These are phyloP conservation scores for Nitzschia inconspicua DNA, from an alignment of 108 stramenopile species.

Conservation along the genomic window DNA sequence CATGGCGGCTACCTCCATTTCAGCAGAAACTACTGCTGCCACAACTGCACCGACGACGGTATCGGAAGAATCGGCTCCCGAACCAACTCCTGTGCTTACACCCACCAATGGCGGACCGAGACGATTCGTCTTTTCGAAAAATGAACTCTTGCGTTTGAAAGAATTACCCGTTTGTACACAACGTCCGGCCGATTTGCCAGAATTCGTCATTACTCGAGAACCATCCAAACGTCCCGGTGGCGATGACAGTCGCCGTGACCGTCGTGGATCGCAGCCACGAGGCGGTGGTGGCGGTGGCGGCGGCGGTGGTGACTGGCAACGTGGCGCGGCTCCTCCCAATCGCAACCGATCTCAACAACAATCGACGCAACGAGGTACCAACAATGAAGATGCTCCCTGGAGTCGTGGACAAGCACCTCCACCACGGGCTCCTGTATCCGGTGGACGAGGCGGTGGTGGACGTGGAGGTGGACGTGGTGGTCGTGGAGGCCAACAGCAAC, in stretches of 20 bases:
- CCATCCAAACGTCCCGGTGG: conserved; percentile 20
- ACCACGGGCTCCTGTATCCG: no score
- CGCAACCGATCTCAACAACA: background rate
- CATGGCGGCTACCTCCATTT: conserved; percentile 4
- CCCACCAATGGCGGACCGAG: conserved; percentile 3
- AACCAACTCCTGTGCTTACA: background rate
- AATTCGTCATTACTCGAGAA: conserved; percentile 33
- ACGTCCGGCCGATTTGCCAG: conserved; percentile 38
- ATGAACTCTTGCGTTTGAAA: conserved; percentile 34
- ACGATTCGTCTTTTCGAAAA: conserved; percentile 40
- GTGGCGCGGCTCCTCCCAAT: conserved; percentile 14
- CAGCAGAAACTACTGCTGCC: conserved; percentile 2
- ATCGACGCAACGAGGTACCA: conserved; percentile 9
- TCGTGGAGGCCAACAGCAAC: conserved; percentile 32
- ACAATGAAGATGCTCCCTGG: conserved; percentile 29
- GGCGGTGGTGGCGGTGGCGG: conserved; percentile 28
- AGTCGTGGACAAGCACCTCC: conserved; percentile 36
- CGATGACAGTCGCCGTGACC: background rate
- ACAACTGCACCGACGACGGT: background rate
- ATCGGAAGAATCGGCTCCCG: background rate
- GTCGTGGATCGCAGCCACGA: conserved; percentile 16
- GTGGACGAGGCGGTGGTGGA: conserved; percentile 7
- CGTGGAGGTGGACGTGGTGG: conserved; percentile 33
- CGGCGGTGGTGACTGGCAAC: conserved; percentile 18
- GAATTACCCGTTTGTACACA: conserved; percentile 26